Evolutionary conservation across 1,284 basidiomycete genomes (phyloP), one percentile per base, ranked within the genome.

Genomic region (Leccinum glutinopallens): DNA sequence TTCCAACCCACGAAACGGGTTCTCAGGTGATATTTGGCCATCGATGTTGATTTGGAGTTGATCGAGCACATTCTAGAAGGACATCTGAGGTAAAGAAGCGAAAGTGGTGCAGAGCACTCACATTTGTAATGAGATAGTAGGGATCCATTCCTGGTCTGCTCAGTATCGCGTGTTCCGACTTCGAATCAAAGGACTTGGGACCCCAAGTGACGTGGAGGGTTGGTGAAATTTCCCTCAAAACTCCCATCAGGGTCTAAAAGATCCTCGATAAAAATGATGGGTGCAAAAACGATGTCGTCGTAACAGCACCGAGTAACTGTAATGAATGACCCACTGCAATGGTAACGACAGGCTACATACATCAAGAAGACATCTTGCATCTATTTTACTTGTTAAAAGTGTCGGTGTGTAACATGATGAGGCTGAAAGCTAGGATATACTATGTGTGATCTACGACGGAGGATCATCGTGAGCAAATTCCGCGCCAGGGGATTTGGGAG

Each of bases 341-440:
- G 35, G n/a, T 33, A 68, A 67, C 25, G 67, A 59, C n/a, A 60
- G 39, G 65, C 37, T 58, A 64, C 65, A 65, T 75, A 96, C 95
- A 74, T 97, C 95, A 63, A 99, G 83, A 37, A 97, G 91, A 89
- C 97, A 99, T 99, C 80, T 98, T 98, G 67, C 90, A 90, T 79
- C 94, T 98, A 79, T 98, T 98, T 69, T 94, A 95, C 78, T 91
- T 94, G 80, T 99, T 99, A 83, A 98, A 99, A 2, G 92, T 92
- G 75, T 99, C 97, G 12, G 97, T 99, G 75, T 98, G 96, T 56
- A 99, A 83, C 96, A 99, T 98, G 76, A 99, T 97, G 72, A 99
- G 82, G 70, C 97, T 98, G 79, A 99, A 99, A 13, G 97, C 94
- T 53, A 99, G 82, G 57, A 99, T 93, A 79, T 29, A 29, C 25